Evolutionary conservation across 2,329 filamentous ascomycete genomes (phyloP).

Genomic region (Mariannaea sp.): DNA sequence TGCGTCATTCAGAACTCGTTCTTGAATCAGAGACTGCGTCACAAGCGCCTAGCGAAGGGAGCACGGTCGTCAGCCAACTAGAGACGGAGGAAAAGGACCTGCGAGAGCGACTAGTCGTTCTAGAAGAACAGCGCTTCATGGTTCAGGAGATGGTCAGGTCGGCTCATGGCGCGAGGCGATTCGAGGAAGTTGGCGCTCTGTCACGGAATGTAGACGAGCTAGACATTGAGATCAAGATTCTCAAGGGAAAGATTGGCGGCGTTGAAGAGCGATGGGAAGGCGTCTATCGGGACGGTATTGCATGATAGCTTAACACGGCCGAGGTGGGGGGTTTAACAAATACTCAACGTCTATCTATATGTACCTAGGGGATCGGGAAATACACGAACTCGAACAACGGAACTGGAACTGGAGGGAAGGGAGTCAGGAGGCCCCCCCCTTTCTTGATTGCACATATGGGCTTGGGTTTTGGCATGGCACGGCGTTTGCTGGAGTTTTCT

Average conservation of each 20-base stretch:
- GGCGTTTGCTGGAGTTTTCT: conserved; percentile 40
- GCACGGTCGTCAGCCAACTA: conserved; percentile 61
- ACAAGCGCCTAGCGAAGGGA: conserved; percentile 53
- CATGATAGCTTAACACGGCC: conserved; percentile 6
- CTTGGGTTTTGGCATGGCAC: conserved; percentile 43
- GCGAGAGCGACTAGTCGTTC: conserved; percentile 77
- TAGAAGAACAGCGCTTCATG: conserved; percentile 91
- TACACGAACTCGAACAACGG: neutral
- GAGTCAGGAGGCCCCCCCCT: neutral
- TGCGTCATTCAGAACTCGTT: conserved; percentile 54
- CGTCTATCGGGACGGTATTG: conserved; percentile 48
- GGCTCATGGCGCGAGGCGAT: conserved; percentile 75
- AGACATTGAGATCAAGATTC: conserved; percentile 72
- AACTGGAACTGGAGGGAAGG: neutral
- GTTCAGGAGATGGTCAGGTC: conserved; percentile 83
- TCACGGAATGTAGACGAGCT: conserved; percentile 82
- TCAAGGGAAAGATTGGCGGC: conserved; percentile 67
- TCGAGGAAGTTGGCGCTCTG: conserved; percentile 84
- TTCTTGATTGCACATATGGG: neutral
- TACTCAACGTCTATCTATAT: neutral
- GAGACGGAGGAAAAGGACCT: conserved; percentile 85
- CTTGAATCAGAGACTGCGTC: conserved; percentile 51
- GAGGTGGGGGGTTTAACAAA: too few species aligned
- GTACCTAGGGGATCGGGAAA: neutral
- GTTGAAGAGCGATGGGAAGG: conserved; percentile 66